phyloP scores from a whole-genome alignment of 2,329 filamentous ascomycete genomes.

The Aspergillus candidus region DNA sequence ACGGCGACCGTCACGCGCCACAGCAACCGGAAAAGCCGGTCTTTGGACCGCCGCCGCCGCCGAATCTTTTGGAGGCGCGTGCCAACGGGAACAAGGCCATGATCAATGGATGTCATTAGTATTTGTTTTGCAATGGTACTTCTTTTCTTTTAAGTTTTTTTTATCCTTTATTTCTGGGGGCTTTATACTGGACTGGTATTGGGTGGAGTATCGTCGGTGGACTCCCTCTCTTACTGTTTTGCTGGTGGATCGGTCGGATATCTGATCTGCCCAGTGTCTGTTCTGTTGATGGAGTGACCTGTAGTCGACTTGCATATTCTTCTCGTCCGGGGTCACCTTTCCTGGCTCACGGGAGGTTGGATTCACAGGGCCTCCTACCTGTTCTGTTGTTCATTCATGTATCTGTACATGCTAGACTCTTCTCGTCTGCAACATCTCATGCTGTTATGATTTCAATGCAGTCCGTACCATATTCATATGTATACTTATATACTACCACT shows the following conservation, averaged over 20 bases:
- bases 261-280: no score
- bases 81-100: constrained; percentile 40
- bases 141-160: background rate
- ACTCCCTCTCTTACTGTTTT: no score
- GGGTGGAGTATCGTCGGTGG: no score
- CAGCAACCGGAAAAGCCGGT: constrained; percentile 37
- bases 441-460: constrained; percentile 11
- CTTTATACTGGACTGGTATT: no score
- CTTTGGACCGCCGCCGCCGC: constrained; percentile 47
- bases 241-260: no score
- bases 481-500: background rate
- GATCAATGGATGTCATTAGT: constrained; percentile 38
- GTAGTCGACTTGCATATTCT: no score
- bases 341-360: no score
- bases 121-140: background rate
- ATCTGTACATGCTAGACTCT: constrained; percentile 26
- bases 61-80: constrained; percentile 43
- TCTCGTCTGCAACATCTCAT: constrained; percentile 9
- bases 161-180: background rate
- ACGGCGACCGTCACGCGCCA: constrained; percentile 20
- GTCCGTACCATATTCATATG: constrained; percentile 4
- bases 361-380: no score
- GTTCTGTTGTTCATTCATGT: constrained; percentile 16
- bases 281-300: no score
- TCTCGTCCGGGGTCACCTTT: no score